phyloP scores from a whole-genome alignment of 2,329 filamentous ascomycete genomes.

The Xylariales sp. region DNA sequence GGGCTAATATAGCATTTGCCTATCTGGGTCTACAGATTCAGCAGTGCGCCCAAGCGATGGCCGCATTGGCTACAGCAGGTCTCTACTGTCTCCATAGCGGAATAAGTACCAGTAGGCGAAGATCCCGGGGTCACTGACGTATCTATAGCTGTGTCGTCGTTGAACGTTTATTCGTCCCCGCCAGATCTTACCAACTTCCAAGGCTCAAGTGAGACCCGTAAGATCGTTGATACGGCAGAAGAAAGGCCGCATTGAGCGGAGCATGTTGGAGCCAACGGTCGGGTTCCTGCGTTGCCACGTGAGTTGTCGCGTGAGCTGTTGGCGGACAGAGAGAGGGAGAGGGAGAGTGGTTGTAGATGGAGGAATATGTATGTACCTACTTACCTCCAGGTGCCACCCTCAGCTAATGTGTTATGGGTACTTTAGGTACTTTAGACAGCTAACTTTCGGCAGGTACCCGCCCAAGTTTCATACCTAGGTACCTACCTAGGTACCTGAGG shows the following conservation, averaged over 20 bases:
- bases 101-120: background rate
- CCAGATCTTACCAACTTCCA: background rate
- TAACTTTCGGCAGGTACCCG: too few relatives aligned
- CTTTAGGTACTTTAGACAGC: too few relatives aligned
- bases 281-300: slow-evolving; percentile 18
- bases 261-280: slow-evolving; percentile 15
- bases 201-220: background rate
- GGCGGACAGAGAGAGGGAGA: background rate
- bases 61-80: slow-evolving; percentile 51
- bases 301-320: background rate
- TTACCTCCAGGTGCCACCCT: too few relatives aligned
- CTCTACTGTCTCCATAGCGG: slow-evolving; percentile 51
- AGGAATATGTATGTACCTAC: background rate
- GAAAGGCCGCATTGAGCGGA: background rate
- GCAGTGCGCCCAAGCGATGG: slow-evolving; percentile 47
- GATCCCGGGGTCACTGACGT: slow-evolving; percentile 2
- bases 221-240: background rate
- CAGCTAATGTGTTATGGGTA: too few relatives aligned
- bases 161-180: background rate
- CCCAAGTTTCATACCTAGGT: background rate
- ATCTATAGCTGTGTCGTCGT: background rate
- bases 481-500: background rate
- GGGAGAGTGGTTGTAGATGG: background rate
- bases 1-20: slow-evolving; percentile 56
- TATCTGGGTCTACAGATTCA: slow-evolving; percentile 56